Evolutionary conservation across 495 filamentous ascomycete genomes (phyloP), one percentile per base, ranked within the genome.

Genomic region (Hapsidospora chrysogenum): DNA sequence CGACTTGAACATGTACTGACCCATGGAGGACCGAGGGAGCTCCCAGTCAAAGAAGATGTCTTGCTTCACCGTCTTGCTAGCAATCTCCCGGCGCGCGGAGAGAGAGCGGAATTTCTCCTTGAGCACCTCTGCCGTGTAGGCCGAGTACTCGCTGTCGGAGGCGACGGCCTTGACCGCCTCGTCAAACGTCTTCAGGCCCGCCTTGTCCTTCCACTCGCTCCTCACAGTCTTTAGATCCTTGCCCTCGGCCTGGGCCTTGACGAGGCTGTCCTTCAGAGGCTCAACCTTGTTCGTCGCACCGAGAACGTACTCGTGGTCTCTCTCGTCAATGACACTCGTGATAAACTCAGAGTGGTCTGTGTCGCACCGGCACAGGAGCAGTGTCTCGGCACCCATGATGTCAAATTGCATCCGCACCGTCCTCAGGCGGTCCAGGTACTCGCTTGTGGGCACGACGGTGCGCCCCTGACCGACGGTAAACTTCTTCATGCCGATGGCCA

Each of bases 341-440:
- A 47, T 47, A 20, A 47, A 47, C 33, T 47, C 41, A 2, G 45
- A 44, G 28, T 44, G 45, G 38, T 47, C 45, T n/a, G 40, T 43
- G 32, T 47, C 45, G 25, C 45, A 47, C 2, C 45, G 41, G 29
- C 45, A 44, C 14, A 47, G 22, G 17, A 47, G 37, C 21, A 47
- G 36, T 17, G 45, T 47, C 18, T 47, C 45, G 13, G 45, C 37
- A 9, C 45, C 45, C 45, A 47, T 47, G 28, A 47, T 41, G 41
- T 47, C 45, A 32, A 47, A 44, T 22, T 43, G 41, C 45, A 47
- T 47, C 22, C 45, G 37, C 7, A 40, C 45, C 7, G 45, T 39
- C 3, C 33, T 44, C 18, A 47, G 35, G 16, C 45, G 41, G 21
- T 36, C 45, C 16, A 47, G 26, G 31, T 47, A 47, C 31, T 47